Base-by-base conservation (phyloP, 371 early-diverging fungal species). In the Mortierella sp. region DNA sequence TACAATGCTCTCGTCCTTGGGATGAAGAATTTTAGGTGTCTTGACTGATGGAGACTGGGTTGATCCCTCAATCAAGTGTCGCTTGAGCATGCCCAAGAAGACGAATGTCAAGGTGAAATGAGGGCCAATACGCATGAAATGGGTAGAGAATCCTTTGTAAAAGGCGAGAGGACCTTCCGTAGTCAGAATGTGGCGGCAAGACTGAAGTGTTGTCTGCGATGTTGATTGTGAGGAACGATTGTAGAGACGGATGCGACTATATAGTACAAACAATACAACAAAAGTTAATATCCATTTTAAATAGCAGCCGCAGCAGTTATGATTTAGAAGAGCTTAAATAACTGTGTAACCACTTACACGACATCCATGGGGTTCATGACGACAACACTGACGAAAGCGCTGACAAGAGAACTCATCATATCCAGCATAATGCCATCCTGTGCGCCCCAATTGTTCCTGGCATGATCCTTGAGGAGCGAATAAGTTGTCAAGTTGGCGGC, bases 361-460 rank as follows among this genome's bases (percentile, higher is more conserved):
- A 92, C 92, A 72, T 93, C 93, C 71, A 93, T 88, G 20, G 93
- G 93, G 75, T 92, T 92, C 93, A 93, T 93, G 58, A 86, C 87
- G 12, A 90, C 84, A 55, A 84, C 86, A 61, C 75, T 75, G 55
- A 89, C 86, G 52, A 78, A 69, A 2, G 89, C 91, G 47, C 86
- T 85, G 11, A 79, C 84, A 60, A 93, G 68, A 14, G 92, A 91
- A 61, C 87, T 86, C 58, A 86, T 84, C 88, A 92, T 89, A 77
- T 93, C 93, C 65, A 89, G 70, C 71, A 84, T 77, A 66, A 87
- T 80, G 57, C 86, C 84, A 63, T 93, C 93, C 52, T 81, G 70
- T 87, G 87, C 91, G 11, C 84, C 84, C 83, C 83, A 81, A 40
- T 89, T 85, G 24, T 74, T 66, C 62, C 88, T 84, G 63, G 91